These are phyloP conservation scores for Thozetella sp. DNA, from an alignment of 495 filamentous ascomycete species.

Conservation along the genomic window DNA sequence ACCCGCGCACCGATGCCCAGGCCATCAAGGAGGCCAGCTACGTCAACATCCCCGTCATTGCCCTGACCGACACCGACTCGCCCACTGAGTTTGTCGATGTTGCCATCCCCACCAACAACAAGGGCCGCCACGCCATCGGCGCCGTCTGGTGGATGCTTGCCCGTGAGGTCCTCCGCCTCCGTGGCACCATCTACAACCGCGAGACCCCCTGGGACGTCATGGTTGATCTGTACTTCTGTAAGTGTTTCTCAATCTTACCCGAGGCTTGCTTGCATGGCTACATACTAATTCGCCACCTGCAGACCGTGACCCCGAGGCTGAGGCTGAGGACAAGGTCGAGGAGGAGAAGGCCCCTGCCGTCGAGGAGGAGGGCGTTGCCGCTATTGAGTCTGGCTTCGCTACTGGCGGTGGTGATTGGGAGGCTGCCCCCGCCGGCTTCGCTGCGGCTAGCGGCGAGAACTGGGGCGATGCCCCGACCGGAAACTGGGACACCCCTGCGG, in stretches of 20 bases:
- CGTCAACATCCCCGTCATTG: constrained; percentile 99
- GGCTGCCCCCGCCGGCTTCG: constrained; percentile 62
- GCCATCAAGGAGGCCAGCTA: constrained; percentile 99
- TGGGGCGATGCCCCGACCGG: constrained; percentile 55
- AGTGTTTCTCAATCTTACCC: constrained; percentile 16
- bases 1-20: constrained; percentile 98
- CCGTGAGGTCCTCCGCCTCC: constrained; percentile 98
- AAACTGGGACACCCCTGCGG: constrained; percentile 69
- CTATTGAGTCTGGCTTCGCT: constrained; percentile 75
- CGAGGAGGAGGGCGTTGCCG: constrained; percentile 81
- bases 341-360: constrained; percentile 71
- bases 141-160: constrained; percentile 99
- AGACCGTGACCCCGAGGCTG: constrained; percentile 97
- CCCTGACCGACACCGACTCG: constrained; percentile 98
- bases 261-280: constrained; percentile 15
- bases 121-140: constrained; percentile 98
- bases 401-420: constrained; percentile 69
- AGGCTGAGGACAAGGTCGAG: constrained; percentile 88
- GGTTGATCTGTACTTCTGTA: constrained; percentile 99
- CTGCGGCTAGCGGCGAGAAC: constrained; percentile 56
- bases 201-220: constrained; percentile 98
- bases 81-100: constrained; percentile 99
- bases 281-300: constrained; percentile 7
- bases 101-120: constrained; percentile 99
- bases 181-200: constrained; percentile 90